phyloP scores from a whole-genome alignment of 1,284 basidiomycete species.

The Bondarzewia mesenterica region DNA sequence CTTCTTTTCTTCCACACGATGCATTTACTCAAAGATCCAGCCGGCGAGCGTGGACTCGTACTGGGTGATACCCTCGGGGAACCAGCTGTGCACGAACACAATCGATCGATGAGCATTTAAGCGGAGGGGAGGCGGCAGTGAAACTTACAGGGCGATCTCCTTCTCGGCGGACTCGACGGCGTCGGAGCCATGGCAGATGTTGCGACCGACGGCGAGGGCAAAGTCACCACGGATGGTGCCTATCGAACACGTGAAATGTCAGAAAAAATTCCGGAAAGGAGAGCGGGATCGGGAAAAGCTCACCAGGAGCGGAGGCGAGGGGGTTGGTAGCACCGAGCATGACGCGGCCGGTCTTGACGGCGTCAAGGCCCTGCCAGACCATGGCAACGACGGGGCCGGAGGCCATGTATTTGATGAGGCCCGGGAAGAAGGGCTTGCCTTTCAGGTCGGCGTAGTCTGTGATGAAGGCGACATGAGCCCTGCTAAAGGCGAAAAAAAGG shows the following conservation, averaged over 20 bases:
- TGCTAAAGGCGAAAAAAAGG: neutral
- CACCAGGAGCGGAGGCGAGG: slow-evolving; percentile 80
- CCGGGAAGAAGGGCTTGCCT: slow-evolving; percentile 89
- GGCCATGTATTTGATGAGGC: slow-evolving; percentile 90
- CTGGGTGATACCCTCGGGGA: slow-evolving; percentile 77
- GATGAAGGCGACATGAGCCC: slow-evolving; percentile 7
- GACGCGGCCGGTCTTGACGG: slow-evolving; percentile 91
- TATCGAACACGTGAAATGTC: slow-evolving; percentile 20
- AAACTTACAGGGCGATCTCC: slow-evolving; percentile 80
- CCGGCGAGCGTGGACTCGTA: slow-evolving; percentile 61
- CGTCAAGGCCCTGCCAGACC: slow-evolving; percentile 96
- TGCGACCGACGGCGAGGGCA: slow-evolving; percentile 87
- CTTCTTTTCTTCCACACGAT: neutral
- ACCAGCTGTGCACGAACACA: slow-evolving; percentile 53
- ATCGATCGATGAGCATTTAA: slow-evolving; percentile 5
- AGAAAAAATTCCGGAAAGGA: neutral
- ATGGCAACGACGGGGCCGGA: slow-evolving; percentile 95
- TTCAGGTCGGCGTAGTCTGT: slow-evolving; percentile 92
- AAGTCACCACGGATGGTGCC: slow-evolving; percentile 91
- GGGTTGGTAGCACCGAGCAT: slow-evolving; percentile 99
- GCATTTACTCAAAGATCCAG: slow-evolving; percentile 79
- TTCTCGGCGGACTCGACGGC: slow-evolving; percentile 85
- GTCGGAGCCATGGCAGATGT: slow-evolving; percentile 95
- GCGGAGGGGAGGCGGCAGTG: neutral
- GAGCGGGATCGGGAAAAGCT: slow-evolving; percentile 11